Conservation (phyloP, 2,329 filamentous ascomycete species). For the Penicillium sp. region DNA sequence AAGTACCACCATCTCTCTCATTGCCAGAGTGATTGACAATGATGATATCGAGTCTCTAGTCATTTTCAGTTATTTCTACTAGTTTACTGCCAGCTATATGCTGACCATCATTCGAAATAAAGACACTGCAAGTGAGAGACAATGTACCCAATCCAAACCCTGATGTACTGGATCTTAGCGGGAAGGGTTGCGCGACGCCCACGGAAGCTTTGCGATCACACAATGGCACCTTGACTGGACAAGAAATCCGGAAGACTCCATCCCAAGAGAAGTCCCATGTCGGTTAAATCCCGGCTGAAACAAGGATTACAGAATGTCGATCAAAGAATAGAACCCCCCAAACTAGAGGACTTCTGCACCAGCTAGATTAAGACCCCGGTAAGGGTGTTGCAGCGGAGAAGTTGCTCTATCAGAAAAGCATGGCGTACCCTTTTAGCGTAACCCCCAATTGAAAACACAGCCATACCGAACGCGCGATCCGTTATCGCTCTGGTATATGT, state of each 20-base stretch:
- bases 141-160: no score
- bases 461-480: conserved; percentile 3
- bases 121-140: no score
- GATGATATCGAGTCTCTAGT: no score
- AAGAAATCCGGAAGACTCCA: conserved; percentile 5
- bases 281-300: no score
- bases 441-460: conserved; percentile 18
- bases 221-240: conserved; percentile 4
- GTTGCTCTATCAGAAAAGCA: conserved; percentile 16
- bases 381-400: conserved; percentile 8
- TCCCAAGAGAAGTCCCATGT: conserved; percentile 8
- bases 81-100: no score
- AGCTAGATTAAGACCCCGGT: conserved; percentile 3
- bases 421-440: conserved; percentile 15
- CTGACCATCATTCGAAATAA: no score
- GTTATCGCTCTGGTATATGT: background rate
- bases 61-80: no score
- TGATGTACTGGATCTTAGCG: no score
- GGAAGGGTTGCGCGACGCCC: conserved; percentile 1
- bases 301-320: background rate
- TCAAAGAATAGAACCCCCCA: background rate
- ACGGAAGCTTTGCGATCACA: conserved; percentile 2
- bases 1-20: conserved; percentile 6
- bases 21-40: no score
- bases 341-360: background rate